Evolutionary conservation across 371 early-diverging fungal species (phyloP).

Genomic region (Smittium mucronatum): DNA sequence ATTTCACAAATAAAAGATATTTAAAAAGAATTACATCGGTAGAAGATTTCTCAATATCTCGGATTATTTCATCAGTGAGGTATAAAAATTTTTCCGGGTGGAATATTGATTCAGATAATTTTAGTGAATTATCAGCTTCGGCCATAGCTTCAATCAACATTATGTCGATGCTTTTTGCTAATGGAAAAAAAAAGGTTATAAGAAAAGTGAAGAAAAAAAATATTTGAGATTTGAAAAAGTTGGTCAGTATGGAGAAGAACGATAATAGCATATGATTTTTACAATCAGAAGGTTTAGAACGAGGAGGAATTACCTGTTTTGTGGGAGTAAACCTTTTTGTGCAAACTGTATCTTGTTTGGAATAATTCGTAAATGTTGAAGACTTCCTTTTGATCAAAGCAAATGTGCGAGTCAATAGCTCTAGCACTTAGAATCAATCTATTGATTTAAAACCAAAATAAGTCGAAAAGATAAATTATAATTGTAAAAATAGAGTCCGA

Average conservation of each 20-base stretch:
- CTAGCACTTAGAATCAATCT: constrained; percentile 67
- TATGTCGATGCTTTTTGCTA: constrained; percentile 53
- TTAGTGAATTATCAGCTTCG: constrained; percentile 58
- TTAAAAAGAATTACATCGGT: constrained; percentile 19
- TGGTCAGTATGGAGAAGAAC: no score
- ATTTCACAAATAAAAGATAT: background rate
- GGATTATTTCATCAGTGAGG: constrained; percentile 77
- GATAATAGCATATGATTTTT: no score
- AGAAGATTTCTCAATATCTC: constrained; percentile 60
- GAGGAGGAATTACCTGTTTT: constrained; percentile 49
- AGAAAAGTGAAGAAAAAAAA: constrained; percentile 16
- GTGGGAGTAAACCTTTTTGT: constrained; percentile 88
- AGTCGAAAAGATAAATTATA: no score
- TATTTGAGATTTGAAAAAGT: background rate
- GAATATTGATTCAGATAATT: constrained; percentile 55
- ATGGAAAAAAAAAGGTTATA: constrained; percentile 15
- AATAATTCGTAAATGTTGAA: constrained; percentile 80
- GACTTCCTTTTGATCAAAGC: constrained; percentile 69
- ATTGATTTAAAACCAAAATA: no score
- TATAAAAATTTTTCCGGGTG: constrained; percentile 53
- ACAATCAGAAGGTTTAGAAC: no score
- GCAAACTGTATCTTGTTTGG: constrained; percentile 77
- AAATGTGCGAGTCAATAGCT: constrained; percentile 78
- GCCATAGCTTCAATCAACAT: constrained; percentile 83
- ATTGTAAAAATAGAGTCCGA: no score